Conservation (phyloP, 1,284 basidiomycete genomes). For the Ustilago trichophora region DNA sequence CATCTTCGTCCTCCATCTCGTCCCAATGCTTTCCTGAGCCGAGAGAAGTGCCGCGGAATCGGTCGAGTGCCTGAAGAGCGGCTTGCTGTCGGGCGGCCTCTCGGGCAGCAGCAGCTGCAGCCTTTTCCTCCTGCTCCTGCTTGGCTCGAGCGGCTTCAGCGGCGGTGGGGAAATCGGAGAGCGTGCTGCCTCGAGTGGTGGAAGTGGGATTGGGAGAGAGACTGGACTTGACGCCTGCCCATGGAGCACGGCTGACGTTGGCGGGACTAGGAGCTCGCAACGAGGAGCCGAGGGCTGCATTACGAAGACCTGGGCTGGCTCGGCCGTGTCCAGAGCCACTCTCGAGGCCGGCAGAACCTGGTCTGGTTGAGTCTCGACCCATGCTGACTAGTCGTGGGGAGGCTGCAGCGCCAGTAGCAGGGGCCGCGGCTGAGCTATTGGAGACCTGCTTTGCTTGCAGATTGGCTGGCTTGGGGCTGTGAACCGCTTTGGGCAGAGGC, state of each 20-base stretch:
- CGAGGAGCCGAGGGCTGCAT: slow-evolving; percentile 43
- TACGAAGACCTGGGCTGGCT: slow-evolving; percentile 50
- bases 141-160: slow-evolving; percentile 60
- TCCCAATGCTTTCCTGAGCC: slow-evolving; percentile 62
- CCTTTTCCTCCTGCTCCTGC: slow-evolving; percentile 58
- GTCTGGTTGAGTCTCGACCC: slow-evolving; percentile 40
- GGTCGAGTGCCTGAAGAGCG: slow-evolving; percentile 55
- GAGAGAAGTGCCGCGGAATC: slow-evolving; percentile 58
- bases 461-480: slow-evolving; percentile 29
- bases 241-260: slow-evolving; percentile 47
- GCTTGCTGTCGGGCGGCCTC: slow-evolving; percentile 53
- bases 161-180: slow-evolving; percentile 64
- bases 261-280: slow-evolving; percentile 36
- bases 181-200: slow-evolving; percentile 12
- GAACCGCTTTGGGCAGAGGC: slow-evolving; percentile 12
- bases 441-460: slow-evolving; percentile 1
- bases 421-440: background rate
- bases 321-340: slow-evolving; percentile 27
- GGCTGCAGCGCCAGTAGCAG: slow-evolving; percentile 19
- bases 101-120: slow-evolving; percentile 52
- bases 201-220: slow-evolving; percentile 21
- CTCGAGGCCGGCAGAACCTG: slow-evolving; percentile 37
- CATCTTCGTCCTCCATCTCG: slow-evolving; percentile 63
- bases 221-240: slow-evolving; percentile 48
- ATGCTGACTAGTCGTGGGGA: slow-evolving; percentile 54